Base-by-base conservation (phyloP, 345 rosid species). In the Hypericum androsaemum region DNA sequence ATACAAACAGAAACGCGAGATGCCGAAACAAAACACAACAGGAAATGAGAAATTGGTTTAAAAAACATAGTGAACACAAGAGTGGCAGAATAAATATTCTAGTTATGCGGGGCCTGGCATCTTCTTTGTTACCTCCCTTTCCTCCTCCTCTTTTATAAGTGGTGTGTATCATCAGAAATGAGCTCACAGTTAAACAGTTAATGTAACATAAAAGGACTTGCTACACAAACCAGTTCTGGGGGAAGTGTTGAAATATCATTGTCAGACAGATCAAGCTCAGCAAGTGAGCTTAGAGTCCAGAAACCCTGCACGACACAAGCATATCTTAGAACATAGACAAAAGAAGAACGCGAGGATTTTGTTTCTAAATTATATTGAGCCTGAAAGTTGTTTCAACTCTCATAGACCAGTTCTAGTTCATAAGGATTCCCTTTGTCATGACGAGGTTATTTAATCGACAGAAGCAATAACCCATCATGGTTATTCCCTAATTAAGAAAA, bases 241-340 rank as follows among this genome's bases (percentile, higher is more conserved):
- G 94, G 88, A 54, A 84, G 94, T 36, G 80, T 66, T 36, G 94
- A 73, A 66, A 89, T 80, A 71, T 73, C 76, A 70, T 89, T 89
- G 85, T 86, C 88, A 47, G 95, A 80, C 65, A 89, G 54, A 71
- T 84, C 88, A 61, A 89, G 77, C 71, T 78, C 84, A 12, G 80
- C 75, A 43, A 89, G 94, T 60, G 78, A 74, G 42, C 80, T 66
- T 50, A 89, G 72, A 64, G 55, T 71, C 68, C 76, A 81, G 55
- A 89, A 52, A 43, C 77, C 83, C 97, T 89, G 88, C 66, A 69
- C 12, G 45, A 22, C 1, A 22, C 32, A 22, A 22, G 32, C 32
- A 22, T 22, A 22, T 22, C 32, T 22, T 22, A 22, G 32, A 22
- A 22, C 40, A 38, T 17, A 28, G 17, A 49, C 45, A 62, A 40